Evolutionary conservation across 2,329 filamentous ascomycete genomes (phyloP).

Genomic region (Hirsutella rhossiliensis): DNA sequence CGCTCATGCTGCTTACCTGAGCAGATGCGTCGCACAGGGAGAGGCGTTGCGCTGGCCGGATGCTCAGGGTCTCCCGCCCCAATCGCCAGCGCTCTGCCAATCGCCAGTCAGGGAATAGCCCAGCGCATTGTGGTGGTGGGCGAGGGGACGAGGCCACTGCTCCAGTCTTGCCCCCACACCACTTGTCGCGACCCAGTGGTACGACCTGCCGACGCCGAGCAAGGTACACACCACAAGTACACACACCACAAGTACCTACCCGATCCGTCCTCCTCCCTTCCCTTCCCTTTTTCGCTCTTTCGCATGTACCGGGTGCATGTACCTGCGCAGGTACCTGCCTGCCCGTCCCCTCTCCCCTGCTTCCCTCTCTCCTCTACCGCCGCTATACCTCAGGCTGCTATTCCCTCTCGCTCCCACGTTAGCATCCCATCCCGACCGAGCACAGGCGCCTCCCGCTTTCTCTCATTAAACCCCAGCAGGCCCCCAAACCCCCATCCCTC

Average conservation of each 20-base stretch:
- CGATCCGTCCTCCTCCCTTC: constrained; percentile 2
- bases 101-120: neutral
- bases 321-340: no score
- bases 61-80: neutral
- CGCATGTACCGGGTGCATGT: no score
- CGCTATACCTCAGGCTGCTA: neutral
- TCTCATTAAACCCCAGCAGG: constrained; percentile 18
- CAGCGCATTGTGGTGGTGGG: neutral
- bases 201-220: neutral
- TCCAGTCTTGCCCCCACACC: neutral
- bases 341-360: neutral
- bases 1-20: neutral
- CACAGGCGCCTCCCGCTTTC: constrained; percentile 4
- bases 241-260: neutral
- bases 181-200: neutral
- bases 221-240: neutral
- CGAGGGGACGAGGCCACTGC: neutral
- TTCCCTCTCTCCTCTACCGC: constrained; percentile 4
- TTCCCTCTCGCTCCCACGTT: neutral
- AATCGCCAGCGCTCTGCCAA: neutral
- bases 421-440: neutral
- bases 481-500: constrained; percentile 5
- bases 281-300: constrained; percentile 14
- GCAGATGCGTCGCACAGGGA: neutral
- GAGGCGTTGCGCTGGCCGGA: neutral